Conservation (phyloP, 257 asterid genomes). For the Solanum bulbocastanum region DNA sequence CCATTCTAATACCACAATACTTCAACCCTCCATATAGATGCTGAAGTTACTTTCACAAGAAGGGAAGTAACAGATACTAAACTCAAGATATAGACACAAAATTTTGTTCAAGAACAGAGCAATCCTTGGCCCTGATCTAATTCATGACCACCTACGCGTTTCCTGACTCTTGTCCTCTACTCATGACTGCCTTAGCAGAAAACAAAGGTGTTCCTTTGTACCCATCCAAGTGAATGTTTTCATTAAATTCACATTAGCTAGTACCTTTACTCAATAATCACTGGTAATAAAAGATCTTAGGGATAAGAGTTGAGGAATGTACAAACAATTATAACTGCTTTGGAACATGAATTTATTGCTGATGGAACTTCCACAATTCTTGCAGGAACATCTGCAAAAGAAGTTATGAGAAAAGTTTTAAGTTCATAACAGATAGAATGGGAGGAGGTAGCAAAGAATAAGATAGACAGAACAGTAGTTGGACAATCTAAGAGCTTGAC, state of each 20-base stretch:
- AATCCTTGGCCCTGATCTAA: neutral
- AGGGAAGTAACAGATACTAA: neutral
- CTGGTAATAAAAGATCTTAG: neutral
- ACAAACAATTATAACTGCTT: conserved; percentile 98
- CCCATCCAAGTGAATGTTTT: neutral
- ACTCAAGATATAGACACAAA: neutral
- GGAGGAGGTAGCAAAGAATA: neutral
- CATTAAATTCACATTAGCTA: neutral
- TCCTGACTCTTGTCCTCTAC: neutral
- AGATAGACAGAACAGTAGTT: neutral
- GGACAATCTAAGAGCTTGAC: neutral
- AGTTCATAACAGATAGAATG: neutral
- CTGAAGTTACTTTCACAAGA: neutral
- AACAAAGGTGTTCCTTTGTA: neutral
- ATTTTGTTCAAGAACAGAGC: neutral
- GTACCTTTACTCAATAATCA: neutral
- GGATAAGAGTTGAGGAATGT: conserved; percentile 48
- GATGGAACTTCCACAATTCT: conserved; percentile 47
- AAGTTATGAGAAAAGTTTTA: neutral
- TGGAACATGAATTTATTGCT: conserved; percentile 41
- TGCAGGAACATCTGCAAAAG: conserved; percentile 49
- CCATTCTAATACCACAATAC: neutral
- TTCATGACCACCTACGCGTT: neutral
- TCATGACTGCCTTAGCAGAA: neutral
- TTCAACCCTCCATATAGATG: neutral